Percentiles rank a stretch among this genome's conserved stretches.
Conservation (phyloP, 345 rosid genomes). For the Salix exigua region DNA sequence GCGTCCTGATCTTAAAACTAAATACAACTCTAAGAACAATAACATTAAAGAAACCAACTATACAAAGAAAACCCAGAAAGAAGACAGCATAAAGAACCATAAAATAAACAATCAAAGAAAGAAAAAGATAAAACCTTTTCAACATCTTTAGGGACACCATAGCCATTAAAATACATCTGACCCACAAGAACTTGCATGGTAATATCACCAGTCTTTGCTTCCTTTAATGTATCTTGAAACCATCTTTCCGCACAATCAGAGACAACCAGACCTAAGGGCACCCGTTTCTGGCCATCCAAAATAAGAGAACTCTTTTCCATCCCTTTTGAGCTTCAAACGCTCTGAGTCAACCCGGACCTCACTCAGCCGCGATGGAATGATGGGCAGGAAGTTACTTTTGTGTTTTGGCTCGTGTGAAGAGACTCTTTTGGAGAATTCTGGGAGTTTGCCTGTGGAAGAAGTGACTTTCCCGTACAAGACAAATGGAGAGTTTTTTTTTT, state of each 20-base stretch:
- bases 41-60: neutral
- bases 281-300: conserved; percentile 30
- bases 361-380: conserved; percentile 18
- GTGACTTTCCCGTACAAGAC: conserved; percentile 59
- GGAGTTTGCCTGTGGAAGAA: conserved; percentile 39
- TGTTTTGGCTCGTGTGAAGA: conserved; percentile 40
- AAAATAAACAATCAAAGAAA: neutral
- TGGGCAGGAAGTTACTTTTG: neutral
- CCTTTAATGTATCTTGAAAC: conserved; percentile 73
- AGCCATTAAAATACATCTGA: conserved; percentile 77
- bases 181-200: conserved; percentile 80
- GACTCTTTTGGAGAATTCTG: conserved; percentile 39
- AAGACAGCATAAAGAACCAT: neutral
- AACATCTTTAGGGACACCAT: conserved; percentile 66
- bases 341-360: conserved; percentile 25
- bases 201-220: conserved; percentile 68
- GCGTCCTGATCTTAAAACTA: neutral
- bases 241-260: conserved; percentile 65
- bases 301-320: conserved; percentile 22
- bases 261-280: conserved; percentile 63
- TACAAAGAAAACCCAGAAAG: neutral
- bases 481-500: neutral
- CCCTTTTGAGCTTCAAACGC: conserved; percentile 34
- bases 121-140: conserved; percentile 44
- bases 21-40: neutral